Evolutionary conservation across 306 rosid genomes (phyloP).

Genomic region (Hylodesmum podocarpum): DNA sequence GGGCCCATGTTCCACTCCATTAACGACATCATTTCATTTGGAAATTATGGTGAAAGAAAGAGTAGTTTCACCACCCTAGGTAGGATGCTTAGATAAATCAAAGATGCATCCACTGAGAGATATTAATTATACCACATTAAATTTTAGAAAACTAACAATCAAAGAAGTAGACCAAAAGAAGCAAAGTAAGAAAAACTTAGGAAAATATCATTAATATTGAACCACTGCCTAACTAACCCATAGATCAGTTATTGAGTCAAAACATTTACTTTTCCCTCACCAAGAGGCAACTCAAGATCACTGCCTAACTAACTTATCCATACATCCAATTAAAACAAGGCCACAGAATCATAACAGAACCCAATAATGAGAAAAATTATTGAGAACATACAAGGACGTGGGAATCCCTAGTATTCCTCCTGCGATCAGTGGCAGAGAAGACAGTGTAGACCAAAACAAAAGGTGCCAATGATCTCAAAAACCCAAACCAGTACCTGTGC

Average conservation of each 20-base stretch:
- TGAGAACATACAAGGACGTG: slow-evolving; percentile 72
- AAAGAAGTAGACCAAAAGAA: slow-evolving; percentile 22
- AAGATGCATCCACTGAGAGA: slow-evolving; percentile 29
- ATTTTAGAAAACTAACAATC: background rate
- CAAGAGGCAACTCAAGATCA: slow-evolving; percentile 1
- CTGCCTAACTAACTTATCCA: background rate
- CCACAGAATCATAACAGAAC: background rate
- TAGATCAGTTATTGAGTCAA: background rate
- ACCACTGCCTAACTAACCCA: background rate
- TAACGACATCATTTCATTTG: slow-evolving; percentile 37
- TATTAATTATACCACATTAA: slow-evolving; percentile 8
- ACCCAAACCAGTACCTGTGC: slow-evolving; percentile 62
- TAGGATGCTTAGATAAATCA: slow-evolving; percentile 27
- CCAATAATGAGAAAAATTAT: background rate
- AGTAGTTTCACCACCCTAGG: slow-evolving; percentile 22
- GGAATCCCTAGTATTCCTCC: slow-evolving; percentile 86
- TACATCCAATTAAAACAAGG: background rate
- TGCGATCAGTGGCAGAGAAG: slow-evolving; percentile 95
- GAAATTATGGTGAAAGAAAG: slow-evolving; percentile 23
- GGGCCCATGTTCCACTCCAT: slow-evolving; percentile 30
- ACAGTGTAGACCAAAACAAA: slow-evolving; percentile 88
- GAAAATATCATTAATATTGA: slow-evolving; percentile 8
- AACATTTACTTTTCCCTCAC: background rate
- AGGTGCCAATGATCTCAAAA: slow-evolving; percentile 92
- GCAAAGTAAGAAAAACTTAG: slow-evolving; percentile 5